phyloP scores from a whole-genome alignment of 78 protist species.

The Paratrimastix pyriformis region DNA sequence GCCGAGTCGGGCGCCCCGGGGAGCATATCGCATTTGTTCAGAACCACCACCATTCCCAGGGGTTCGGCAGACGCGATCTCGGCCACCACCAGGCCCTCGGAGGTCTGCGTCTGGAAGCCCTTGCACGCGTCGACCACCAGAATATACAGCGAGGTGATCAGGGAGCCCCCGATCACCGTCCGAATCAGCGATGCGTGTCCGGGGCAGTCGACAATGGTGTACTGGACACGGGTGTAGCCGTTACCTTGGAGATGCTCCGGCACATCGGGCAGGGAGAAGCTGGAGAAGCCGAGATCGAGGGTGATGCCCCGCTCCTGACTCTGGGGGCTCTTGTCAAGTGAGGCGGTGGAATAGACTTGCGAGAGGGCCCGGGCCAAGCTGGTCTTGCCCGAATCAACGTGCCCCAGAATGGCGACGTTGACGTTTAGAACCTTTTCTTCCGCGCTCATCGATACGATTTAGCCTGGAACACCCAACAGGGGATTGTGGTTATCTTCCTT shows the following conservation, averaged over 20 bases:
- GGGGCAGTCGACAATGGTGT: constrained; percentile 96
- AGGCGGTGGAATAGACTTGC: constrained; percentile 68
- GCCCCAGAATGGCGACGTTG: constrained; percentile 91
- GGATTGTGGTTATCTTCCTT: too few relatives aligned
- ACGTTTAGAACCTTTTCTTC: constrained; percentile 42
- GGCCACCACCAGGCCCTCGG: constrained; percentile 91
- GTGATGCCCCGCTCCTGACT: constrained; percentile 87
- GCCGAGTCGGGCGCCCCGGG: constrained; percentile 24
- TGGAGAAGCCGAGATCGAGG: constrained; percentile 90
- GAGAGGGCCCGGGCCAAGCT: constrained; percentile 68
- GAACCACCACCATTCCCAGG: constrained; percentile 69
- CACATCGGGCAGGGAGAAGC: constrained; percentile 39
- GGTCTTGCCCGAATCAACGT: constrained; percentile 92
- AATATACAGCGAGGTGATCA: constrained; percentile 87
- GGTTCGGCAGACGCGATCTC: constrained; percentile 63
- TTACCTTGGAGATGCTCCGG: constrained; percentile 12
- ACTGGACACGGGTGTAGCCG: constrained; percentile 44
- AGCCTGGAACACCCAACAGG: too few relatives aligned
- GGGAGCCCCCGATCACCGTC: constrained; percentile 98
- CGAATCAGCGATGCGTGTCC: constrained; percentile 94
- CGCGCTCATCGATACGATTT: too few relatives aligned
- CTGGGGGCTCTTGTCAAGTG: constrained; percentile 86
- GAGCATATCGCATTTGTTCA: constrained; percentile 81
- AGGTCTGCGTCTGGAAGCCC: constrained; percentile 97
- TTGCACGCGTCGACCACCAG: constrained; percentile 86